Evolutionary conservation across 129 eudicot genomes (phyloP), one percentile per base, ranked within the genome.

Genomic region (Lactuca sativa): DNA sequence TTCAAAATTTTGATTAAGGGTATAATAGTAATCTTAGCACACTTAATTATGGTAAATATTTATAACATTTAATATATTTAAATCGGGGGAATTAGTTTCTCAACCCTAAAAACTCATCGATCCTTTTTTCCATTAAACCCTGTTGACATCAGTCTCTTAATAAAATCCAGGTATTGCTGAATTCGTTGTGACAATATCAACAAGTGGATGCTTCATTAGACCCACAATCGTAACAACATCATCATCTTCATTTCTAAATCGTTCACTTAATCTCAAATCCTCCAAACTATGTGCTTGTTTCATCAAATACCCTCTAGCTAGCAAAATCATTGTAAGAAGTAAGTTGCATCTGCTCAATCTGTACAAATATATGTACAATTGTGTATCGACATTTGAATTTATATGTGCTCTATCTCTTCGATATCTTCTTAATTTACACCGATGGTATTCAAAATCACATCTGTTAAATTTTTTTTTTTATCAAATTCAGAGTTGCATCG

Each of bases 311-410:
- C 95, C 95, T 36, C 82, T 88, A 9, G 88, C 90, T 13, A 88
- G 81, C 90, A 88, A 85, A 69, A 78, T 88, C 71, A 80, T 82
- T 49, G 90, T 88, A 67, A 80, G 79, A 82, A 88, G 90, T 85
- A 85, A 88, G 90, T 73, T 9, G 37, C 60, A n/a, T 6, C 9
- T 32, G 61, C 32, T 74, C 81, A 18, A 3, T 62, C 30, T 38
- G 36, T 62, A 48, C 21, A 37, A 25, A 18, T 49, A 17, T 48
- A n/a, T 48, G 10, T 12, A 17, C 33, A 34, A 16, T 16, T 44
- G 0, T 32, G 67, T 71, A 47, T 47, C 15, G n/a, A 12, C 12
- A 47, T 47, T 12, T 47, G 15, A 47, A 47, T 47, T 15, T 11
- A 47, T 47, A 4, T 47, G 52, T 15, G 3, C 52, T 4, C 52